Percentiles rank a stretch among this genome's conserved stretches.
These are phyloP conservation scores for Arxiozyma bovina DNA, from an alignment of 1,139 yeast species.

Conservation along the genomic window DNA sequence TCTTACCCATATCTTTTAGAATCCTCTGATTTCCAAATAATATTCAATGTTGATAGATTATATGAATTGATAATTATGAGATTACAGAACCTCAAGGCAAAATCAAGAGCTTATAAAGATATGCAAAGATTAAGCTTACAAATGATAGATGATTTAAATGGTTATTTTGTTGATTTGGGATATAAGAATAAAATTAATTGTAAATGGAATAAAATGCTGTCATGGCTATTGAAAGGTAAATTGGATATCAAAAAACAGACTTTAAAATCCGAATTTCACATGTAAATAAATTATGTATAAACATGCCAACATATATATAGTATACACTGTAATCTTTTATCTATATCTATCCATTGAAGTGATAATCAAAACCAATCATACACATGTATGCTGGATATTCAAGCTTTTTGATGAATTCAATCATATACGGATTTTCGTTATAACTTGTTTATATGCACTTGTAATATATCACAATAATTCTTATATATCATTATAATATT, in stretches of 20 bases:
- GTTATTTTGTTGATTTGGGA: conserved; percentile 50
- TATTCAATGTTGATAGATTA: conserved; percentile 39
- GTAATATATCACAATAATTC: conserved; percentile 11
- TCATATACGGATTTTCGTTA: too few species aligned
- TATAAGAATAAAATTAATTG: conserved; percentile 35
- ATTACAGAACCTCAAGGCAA: neutral
- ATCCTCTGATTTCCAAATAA: conserved; percentile 34
- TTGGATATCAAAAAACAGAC: conserved; percentile 17
- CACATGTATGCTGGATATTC: too few species aligned
- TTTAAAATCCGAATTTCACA: conserved; percentile 15
- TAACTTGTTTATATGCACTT: neutral
- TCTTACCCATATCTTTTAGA: conserved; percentile 33
- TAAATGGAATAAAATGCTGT: conserved; percentile 41
- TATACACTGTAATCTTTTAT: too few species aligned
- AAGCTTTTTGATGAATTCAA: too few species aligned
- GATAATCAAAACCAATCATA: neutral
- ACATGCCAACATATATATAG: neutral
- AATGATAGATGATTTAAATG: conserved; percentile 62
- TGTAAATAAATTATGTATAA: conserved; percentile 9
- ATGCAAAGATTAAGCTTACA: neutral
- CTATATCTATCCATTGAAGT: neutral
- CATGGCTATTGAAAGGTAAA: conserved; percentile 42
- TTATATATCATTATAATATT: conserved; percentile 13
- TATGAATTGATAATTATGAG: conserved; percentile 11
- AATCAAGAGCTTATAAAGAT: neutral